A percentile compares a stretch with the other conserved stretches of the same genome.
Conservation (phyloP, 2,329 filamentous ascomycete genomes). For the Aspergillus tubingensis region DNA sequence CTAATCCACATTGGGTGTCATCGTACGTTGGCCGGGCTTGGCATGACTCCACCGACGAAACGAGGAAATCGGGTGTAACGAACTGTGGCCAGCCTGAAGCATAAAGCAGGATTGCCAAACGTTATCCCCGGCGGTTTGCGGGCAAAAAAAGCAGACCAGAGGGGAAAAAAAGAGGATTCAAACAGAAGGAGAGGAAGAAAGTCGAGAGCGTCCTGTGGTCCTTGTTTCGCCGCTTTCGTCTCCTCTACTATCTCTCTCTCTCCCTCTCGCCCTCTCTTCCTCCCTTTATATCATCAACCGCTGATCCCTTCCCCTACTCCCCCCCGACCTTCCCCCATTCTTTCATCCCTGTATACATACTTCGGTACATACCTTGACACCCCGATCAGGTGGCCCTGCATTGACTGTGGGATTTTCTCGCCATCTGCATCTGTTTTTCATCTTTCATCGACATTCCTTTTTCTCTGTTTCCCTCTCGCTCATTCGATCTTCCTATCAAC, state of each 20-base stretch:
- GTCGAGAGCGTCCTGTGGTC: neutral
- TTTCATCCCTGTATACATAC: conserved; percentile 4
- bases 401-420: neutral
- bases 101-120: conserved; percentile 1
- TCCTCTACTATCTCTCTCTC: neutral
- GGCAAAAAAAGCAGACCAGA: neutral
- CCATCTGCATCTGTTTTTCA: neutral
- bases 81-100: conserved; percentile 2
- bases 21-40: conserved; percentile 1
- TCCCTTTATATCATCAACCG: neutral
- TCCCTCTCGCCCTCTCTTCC: too few species aligned
- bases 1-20: neutral
- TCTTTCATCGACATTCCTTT: neutral
- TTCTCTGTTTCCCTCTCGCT: neutral
- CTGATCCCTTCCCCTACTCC: neutral
- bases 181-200: too few species aligned
- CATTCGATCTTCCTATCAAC: neutral
- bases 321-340: neutral
- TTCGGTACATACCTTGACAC: neutral
- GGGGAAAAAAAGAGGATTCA: neutral
- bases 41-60: neutral
- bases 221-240: neutral
- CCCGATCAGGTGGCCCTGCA: neutral
- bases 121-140: neutral
- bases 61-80: neutral